Evolutionary conservation across 2,329 filamentous ascomycete species (phyloP), one percentile per base, ranked within the genome.

Genomic region (Alternaria ventricosa): DNA sequence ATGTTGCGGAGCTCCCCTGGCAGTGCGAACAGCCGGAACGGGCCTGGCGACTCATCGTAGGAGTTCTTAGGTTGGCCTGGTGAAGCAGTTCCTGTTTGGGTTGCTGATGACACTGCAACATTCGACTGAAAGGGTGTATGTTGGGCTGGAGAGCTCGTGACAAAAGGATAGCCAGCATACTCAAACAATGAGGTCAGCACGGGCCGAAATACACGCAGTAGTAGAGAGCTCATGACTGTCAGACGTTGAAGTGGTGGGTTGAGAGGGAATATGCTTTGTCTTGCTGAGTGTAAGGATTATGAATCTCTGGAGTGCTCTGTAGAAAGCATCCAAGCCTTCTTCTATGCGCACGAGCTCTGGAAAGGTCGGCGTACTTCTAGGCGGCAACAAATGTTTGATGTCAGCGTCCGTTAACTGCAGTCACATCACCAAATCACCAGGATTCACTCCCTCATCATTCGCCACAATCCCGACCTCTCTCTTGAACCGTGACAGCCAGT

Each of bases 401-500:
- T 28, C 6, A 36, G 7, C n/a, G n/a, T 13, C 6, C 5, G 10
- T 9, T 51, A 15, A 58, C 18, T 25, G 6, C 6, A 11, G 1
- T n/a, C 43, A 25, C 27, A 45, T 41, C 23, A 20, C 23, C 53
- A 60, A 28, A 22, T 54, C 51, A 11, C 12, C 45, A 7, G 61
- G 61, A 54, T 63, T 43, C 18, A 63, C 62, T 7, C 47, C 62
- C 23, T 27, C 41, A 23, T 49, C 33, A 6, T 55, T 33, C 13
- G n/a, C 44, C 4, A 43, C 46, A 22, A 72, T 70, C 4, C 73
- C 72, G 12, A 75, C 62, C 8, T 70, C 65, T 41, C 63, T 62
- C 59, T 78, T 79, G 43, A 79, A 79, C 10, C 71, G 65, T 51
- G 59, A 65, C 46, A 79, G 41, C 76, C 75, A 79, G 33, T 74